Evolutionary conservation across 352 stramenopile species (phyloP), one percentile per base, ranked within the genome.

Genomic region (Phytopythium aichiense): DNA sequence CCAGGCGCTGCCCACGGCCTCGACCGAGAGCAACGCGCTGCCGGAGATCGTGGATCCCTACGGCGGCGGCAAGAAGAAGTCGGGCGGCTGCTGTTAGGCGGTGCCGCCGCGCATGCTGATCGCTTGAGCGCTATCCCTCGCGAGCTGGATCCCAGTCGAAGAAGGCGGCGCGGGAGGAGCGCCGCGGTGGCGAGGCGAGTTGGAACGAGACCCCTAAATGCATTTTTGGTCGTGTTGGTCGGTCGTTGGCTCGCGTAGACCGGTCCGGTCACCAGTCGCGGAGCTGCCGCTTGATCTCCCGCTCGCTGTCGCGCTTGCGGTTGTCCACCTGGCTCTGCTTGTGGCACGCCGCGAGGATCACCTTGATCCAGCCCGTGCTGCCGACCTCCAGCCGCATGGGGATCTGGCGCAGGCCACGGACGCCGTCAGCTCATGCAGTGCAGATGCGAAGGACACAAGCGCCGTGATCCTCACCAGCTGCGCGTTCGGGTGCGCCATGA

Each of bases 31-130:
- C 69, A 92, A 94, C 58, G 85, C 85, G 57, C 66, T 94, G 35
- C 85, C 85, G 2, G 85, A 94, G 69, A 92, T 94, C 48, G 83
- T 94, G 56, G 85, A 94, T 65, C 85, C 85, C 33, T 94, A 94
- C 60, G 85, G 85, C 23, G 73, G 81, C 33, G 83, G 80, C 67
- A 91, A 92, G 73, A 90, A 91, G 71, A 94, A 92, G 73, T 77
- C 81, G 48, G 73, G 83, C 42, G 86, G 81, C 65, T 94, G 85
- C 76, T 94, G 88, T 76, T 87, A 75, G 58, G n/a, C 35, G 22
- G 35, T 20, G 30, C 53, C n/a, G 2, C 18, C 25, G 25, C 46
- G 5, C 15, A 13, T 11, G 31, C 5, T 37, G 25, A 13, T 35
- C 18, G 18, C 46, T n/a, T 11, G 42, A 15, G 0, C 25, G 28